A percentile compares a stretch with the other conserved stretches of the same genome.
phyloP scores from a whole-genome alignment of 345 rosid species.

The Eucalyptus curtisii region DNA sequence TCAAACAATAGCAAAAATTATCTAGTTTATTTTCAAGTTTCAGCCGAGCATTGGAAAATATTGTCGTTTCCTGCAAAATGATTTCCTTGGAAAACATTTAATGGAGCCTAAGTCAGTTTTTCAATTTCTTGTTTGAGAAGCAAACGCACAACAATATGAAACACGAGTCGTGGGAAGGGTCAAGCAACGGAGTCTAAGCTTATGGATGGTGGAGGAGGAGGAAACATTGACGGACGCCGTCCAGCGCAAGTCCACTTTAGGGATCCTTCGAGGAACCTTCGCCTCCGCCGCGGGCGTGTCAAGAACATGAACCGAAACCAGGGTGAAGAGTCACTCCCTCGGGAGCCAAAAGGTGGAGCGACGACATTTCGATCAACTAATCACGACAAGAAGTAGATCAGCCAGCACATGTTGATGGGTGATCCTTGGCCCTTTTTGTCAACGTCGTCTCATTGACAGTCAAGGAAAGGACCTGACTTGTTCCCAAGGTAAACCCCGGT shows the following conservation, averaged over 20 bases:
- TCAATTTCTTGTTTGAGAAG: background rate
- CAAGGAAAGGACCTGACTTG: background rate
- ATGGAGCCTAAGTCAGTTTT: too few species aligned
- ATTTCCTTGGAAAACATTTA: too few species aligned
- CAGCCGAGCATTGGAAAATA: accelerated
- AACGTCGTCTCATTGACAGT: background rate
- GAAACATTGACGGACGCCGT: background rate
- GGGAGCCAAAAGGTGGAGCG: background rate
- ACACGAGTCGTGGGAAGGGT: background rate
- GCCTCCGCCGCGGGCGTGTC: background rate
- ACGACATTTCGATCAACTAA: background rate
- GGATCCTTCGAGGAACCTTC: background rate
- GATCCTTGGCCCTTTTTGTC: background rate
- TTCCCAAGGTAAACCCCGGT: background rate
- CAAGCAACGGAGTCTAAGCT: background rate
- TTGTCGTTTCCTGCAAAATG: accelerated
- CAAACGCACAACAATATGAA: background rate
- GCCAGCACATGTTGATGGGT: background rate
- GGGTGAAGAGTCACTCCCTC: background rate
- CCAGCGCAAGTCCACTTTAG: background rate
- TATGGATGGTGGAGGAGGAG: background rate
- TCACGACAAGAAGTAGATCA: background rate
- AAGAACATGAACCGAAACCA: background rate
- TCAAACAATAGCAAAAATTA: accelerated
- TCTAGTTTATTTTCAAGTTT: too few species aligned